Evolutionary conservation across 306 rosid species (phyloP), one percentile per base, ranked within the genome.

Genomic region (Comarum palustre): DNA sequence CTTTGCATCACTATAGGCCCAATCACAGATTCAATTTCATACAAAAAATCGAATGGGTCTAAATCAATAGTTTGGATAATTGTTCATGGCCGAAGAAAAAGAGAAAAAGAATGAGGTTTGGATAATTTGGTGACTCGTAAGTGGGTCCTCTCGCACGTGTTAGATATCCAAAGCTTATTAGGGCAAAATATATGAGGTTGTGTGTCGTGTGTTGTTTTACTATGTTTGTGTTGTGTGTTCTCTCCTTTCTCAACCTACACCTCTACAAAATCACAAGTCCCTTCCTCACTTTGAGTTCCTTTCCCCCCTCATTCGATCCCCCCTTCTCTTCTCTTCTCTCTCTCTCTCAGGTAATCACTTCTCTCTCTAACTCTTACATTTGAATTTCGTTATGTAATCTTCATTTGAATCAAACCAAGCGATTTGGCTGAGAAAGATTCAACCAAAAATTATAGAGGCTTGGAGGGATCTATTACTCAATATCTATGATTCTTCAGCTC

Each of bases 321-420:
- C 43, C 43, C 43, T 38, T 38, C 41, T 38, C 41, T 38, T 6
- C 2, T 7, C 2, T 39, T 39, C 29, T 50, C n/a, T 43, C 61
- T 29, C 72, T 72, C 78, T 64, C 32, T 48, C 77, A 74, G 88
- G 81, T 77, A 80, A 77, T 42, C 15, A 12, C 19, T 27, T 14
- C 63, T 76, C 74, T 71, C 75, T 72, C 9, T 58, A 2, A 11
- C 61, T 80, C 16, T 75, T 22, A 60, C 51, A 11, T 70, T 57
- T 61, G 61, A 22, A 31, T 46, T 2, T 43, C 46, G 74, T 55
- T n/a, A 24, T 14, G 34, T n/a, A 16, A 41, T 27, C 48, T 14
- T 13, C 1, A 0, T 51, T 50, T 34, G 68, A 65, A 52, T 66
- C 51, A 16, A 45, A 5, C 75, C 31, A 5, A 12, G 39, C 22